Evolutionary conservation across 176 grass and related monocot genomes (phyloP).

Genomic region (Alloteropsis semialata): DNA sequence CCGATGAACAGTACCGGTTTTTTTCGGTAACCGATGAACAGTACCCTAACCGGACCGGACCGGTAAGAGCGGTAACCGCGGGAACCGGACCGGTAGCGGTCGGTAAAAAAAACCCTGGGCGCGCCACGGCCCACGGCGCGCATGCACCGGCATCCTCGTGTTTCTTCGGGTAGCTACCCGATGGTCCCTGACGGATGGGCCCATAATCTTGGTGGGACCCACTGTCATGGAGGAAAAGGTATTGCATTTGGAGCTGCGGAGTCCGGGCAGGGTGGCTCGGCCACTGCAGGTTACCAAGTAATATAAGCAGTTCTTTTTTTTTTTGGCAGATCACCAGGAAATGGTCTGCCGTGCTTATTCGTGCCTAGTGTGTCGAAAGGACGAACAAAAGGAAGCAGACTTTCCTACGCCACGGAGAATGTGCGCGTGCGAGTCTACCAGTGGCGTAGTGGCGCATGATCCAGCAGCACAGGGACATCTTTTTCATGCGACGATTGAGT

Average conservation of each 20-base stretch:
- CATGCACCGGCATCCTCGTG: background rate
- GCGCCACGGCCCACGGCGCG: background rate
- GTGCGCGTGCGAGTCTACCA: background rate
- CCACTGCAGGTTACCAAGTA: too few relatives aligned
- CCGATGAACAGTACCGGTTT: too few relatives aligned
- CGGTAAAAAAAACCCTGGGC: too few relatives aligned
- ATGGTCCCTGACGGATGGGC: background rate
- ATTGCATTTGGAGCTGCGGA: background rate
- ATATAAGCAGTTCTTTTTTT: too few relatives aligned
- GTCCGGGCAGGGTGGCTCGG: too few relatives aligned
- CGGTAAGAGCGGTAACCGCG: too few relatives aligned
- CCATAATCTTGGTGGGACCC: background rate
- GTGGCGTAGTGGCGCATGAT: background rate
- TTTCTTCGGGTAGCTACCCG: background rate
- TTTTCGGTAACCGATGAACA: too few relatives aligned
- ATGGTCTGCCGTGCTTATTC: too few relatives aligned
- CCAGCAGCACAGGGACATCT: background rate
- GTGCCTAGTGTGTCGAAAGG: too few relatives aligned
- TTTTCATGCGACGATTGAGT: background rate
- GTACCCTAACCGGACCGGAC: too few relatives aligned
- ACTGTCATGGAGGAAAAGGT: background rate
- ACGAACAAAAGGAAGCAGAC: background rate
- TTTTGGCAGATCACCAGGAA: too few relatives aligned
- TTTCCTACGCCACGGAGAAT: background rate
- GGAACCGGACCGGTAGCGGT: too few relatives aligned